These are phyloP conservation scores for Bigelowiella natans DNA, from an alignment of 78 protist genomes.

Conservation along the genomic window DNA sequence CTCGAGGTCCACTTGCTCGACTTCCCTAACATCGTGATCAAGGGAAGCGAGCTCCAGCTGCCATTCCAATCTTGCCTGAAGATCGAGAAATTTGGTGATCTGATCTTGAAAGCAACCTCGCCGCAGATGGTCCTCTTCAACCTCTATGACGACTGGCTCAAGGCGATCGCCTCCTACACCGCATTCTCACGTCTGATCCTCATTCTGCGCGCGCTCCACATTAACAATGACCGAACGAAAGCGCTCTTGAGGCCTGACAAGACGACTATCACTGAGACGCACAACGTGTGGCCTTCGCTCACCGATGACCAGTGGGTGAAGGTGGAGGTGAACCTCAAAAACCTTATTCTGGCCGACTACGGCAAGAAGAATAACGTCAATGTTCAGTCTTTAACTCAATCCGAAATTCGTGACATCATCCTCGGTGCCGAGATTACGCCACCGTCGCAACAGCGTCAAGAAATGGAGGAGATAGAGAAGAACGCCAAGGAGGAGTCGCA, in stretches of 20 bases:
- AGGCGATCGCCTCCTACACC: conserved; percentile 75
- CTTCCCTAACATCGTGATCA: conserved; percentile 94
- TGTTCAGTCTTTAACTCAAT: conserved; percentile 86
- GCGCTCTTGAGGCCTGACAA: conserved; percentile 82
- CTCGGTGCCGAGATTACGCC: conserved; percentile 99
- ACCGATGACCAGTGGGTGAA: conserved; percentile 94
- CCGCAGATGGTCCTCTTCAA: conserved; percentile 93
- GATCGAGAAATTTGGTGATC: conserved; percentile 93
- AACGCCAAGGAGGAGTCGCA: conserved; percentile 57
- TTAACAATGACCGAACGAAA: conserved; percentile 80
- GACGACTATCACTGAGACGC: conserved; percentile 74
- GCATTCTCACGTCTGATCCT: conserved; percentile 94
- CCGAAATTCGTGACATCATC: conserved; percentile 98
- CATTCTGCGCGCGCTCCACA: conserved; percentile 90
- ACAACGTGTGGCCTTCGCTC: conserved; percentile 98
- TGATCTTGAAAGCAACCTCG: conserved; percentile 94
- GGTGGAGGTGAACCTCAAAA: conserved; percentile 76
- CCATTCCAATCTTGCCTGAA: conserved; percentile 94
- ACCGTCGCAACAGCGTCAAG: conserved; percentile 89
- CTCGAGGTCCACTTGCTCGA: conserved; percentile 91
- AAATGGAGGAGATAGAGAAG: conserved; percentile 94
- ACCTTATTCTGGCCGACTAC: conserved; percentile 95
- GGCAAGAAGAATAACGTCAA: conserved; percentile 96
- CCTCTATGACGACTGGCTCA: conserved; percentile 98
- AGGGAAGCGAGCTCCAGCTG: conserved; percentile 90